Conservation (phyloP, 2,329 filamentous ascomycete genomes). For the Boeremia exigua region DNA sequence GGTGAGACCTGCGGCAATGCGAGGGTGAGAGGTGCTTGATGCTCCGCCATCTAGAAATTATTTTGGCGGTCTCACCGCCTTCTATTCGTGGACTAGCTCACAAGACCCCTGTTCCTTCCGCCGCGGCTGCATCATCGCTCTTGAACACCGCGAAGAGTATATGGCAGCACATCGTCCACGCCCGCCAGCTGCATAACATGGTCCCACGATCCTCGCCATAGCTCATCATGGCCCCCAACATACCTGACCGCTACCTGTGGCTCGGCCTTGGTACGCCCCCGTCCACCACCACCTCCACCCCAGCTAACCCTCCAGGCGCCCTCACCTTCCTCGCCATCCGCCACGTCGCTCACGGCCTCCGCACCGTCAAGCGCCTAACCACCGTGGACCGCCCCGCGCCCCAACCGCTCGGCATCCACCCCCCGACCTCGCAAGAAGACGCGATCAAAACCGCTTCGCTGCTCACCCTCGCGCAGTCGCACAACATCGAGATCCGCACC, state of each 20-base stretch:
- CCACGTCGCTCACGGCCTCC: constrained; percentile 64
- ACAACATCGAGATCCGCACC: constrained; percentile 53
- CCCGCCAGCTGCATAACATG: neutral
- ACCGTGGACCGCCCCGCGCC: constrained; percentile 65
- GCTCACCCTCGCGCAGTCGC: constrained; percentile 47
- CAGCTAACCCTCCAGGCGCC: constrained; percentile 53
- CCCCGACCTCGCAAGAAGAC: constrained; percentile 71
- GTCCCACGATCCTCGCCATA: constrained; percentile 19
- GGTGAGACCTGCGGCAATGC: constrained; percentile 5
- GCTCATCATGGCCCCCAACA: constrained; percentile 41
- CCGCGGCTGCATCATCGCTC: constrained; percentile 28
- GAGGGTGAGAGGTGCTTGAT: neutral
- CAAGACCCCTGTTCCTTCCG: constrained; percentile 20
- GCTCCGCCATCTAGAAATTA: constrained; percentile 15
- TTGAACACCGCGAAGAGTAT: neutral
- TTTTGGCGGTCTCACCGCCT: constrained; percentile 25
- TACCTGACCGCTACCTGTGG: constrained; percentile 56
- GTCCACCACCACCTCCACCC: constrained; percentile 49
- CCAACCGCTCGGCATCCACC: constrained; percentile 4
- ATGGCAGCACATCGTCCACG: neutral
- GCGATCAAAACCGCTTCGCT: constrained; percentile 52
- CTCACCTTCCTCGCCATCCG: constrained; percentile 63
- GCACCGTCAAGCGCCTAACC: constrained; percentile 67
- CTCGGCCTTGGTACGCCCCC: constrained; percentile 52
- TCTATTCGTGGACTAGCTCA: neutral